Conservation (phyloP, 2,329 filamentous ascomycete species). For the Ascochyta koolunga region DNA sequence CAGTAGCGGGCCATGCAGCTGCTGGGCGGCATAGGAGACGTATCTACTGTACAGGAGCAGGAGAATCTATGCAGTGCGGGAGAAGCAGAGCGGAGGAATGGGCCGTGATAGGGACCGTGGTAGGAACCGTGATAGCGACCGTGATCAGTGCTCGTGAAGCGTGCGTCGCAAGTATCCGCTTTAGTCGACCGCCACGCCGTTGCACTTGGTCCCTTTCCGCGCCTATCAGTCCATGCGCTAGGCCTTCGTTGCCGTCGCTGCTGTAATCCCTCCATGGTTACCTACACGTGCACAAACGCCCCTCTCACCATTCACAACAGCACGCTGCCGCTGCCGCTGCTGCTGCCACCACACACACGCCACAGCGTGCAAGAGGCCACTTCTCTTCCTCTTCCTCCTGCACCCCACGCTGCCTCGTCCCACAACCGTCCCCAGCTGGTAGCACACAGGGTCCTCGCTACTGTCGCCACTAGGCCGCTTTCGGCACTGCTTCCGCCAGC, state of each 20-base stretch:
- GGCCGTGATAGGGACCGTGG: conserved; percentile 13
- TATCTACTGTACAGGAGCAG: neutral
- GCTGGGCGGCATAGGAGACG: conserved; percentile 7
- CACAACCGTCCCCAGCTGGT: too few species aligned
- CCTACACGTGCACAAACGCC: too few species aligned
- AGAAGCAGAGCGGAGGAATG: neutral
- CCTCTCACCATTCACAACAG: conserved; percentile 1
- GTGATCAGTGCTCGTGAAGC: neutral
- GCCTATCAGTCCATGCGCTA: conserved; percentile 2
- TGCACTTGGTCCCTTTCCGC: conserved; percentile 1
- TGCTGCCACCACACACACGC: neutral
- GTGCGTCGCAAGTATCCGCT: conserved; percentile 1
- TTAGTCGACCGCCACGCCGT: neutral
- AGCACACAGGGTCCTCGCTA: conserved; percentile 2
- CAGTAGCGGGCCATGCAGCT: conserved; percentile 36
- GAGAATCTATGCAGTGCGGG: conserved; percentile 3
- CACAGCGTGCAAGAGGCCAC: conserved; percentile 1
- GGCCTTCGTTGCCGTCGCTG: conserved; percentile 7
- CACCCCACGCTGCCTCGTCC: conserved; percentile 3
- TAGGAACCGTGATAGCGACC: neutral
- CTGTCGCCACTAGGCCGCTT: neutral
- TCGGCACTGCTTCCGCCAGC: conserved; percentile 2
- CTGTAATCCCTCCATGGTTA: too few species aligned
- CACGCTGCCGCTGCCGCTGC: too few species aligned
- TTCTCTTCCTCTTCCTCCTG: neutral